A percentile compares a stretch with the other conserved stretches of the same genome.
phyloP scores from a whole-genome alignment of 2,329 filamentous ascomycete species.

The Fusarium secorum region DNA sequence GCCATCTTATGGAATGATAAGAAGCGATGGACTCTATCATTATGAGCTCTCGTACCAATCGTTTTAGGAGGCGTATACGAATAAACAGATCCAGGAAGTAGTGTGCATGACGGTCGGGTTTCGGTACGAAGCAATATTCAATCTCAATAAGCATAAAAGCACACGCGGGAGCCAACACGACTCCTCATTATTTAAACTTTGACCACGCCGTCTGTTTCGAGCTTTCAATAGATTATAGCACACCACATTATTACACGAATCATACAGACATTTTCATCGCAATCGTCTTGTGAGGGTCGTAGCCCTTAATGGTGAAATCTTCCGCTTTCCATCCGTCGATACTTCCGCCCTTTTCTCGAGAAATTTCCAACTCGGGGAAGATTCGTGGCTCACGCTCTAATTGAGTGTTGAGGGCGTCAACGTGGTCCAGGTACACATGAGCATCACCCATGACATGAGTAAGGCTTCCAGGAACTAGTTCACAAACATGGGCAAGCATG shows the following conservation, averaged over 20 bases:
- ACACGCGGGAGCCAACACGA: neutral
- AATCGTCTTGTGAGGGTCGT: conserved; percentile 90
- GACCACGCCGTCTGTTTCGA: conserved; percentile 30
- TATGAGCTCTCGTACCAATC: neutral
- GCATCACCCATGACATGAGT: conserved; percentile 98
- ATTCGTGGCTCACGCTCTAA: conserved; percentile 78
- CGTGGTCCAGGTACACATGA: conserved; percentile 94
- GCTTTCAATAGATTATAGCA: neutral
- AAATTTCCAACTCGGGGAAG: conserved; percentile 82
- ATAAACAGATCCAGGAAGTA: neutral
- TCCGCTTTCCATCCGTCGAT: conserved; percentile 92
- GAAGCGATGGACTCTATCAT: neutral
- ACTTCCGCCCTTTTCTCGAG: conserved; percentile 70
- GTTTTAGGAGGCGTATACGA: neutral
- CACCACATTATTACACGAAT: neutral
- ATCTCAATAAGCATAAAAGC: neutral
- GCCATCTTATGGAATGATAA: neutral
- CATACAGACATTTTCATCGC: conserved; percentile 97
- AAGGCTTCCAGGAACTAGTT: conserved; percentile 83
- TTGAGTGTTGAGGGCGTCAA: conserved; percentile 85
- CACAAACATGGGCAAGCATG: conserved; percentile 89
- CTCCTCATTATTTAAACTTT: neutral
- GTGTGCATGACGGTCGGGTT: neutral
- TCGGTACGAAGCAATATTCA: neutral
- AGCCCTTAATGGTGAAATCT: conserved; percentile 87